Conservation (phyloP, 169 alveolate species). For the Toxoplasma gondii region DNA sequence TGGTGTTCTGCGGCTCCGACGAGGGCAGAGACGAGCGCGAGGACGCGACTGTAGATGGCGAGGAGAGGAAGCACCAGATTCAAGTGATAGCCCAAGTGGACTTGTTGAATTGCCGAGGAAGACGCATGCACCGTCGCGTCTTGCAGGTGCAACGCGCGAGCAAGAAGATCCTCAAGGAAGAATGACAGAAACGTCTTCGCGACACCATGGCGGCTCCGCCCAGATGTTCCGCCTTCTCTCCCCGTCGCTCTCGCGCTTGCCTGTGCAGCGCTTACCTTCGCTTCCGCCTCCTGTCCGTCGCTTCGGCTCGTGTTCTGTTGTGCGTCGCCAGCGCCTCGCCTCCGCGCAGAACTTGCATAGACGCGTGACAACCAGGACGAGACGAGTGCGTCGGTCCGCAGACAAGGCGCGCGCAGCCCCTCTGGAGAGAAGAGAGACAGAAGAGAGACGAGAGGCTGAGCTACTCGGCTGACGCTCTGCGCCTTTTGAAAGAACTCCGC, state of each 20-base stretch:
- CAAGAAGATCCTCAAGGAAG: neutral
- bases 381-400: neutral
- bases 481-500: conserved; percentile 15
- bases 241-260: neutral
- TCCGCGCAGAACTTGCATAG: neutral
- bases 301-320: neutral
- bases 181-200: neutral
- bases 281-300: neutral
- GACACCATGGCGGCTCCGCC: neutral
- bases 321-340: neutral
- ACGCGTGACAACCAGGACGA: neutral
- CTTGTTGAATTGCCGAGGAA: neutral
- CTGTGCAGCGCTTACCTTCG: neutral
- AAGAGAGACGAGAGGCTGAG: neutral
- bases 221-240: neutral
- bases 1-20: neutral
- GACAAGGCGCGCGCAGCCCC: neutral
- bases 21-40: neutral
- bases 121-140: neutral
- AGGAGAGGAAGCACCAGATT: conserved; percentile 12
- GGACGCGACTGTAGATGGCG: neutral
- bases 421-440: neutral
- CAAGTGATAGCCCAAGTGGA: conserved; percentile 18
- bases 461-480: neutral
- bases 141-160: neutral